phyloP scores from a whole-genome alignment of 1,284 basidiomycete species.

The Sporisorium iseilematis-ciliati region DNA sequence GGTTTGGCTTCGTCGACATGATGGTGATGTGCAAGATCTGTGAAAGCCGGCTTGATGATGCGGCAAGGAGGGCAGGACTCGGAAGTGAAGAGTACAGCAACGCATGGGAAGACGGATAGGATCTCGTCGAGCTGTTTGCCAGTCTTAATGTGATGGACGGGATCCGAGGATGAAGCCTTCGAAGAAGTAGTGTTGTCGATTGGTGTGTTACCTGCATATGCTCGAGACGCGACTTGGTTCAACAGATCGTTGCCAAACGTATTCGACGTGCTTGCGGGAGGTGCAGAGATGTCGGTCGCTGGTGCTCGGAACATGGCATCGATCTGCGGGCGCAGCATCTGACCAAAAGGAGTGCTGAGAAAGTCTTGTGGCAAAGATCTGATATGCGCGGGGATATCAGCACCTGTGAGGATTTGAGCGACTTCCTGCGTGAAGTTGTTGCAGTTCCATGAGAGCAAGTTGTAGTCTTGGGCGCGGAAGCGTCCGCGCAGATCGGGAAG shows the following conservation, averaged over 20 bases:
- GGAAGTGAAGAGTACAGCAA: constrained; percentile 78
- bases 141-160: constrained; percentile 59
- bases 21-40: constrained; percentile 75
- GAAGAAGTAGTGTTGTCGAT: constrained; percentile 68
- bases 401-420: constrained; percentile 64
- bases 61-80: constrained; percentile 77
- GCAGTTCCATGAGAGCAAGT: constrained; percentile 77
- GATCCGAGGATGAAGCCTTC: constrained; percentile 76
- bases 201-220: constrained; percentile 70
- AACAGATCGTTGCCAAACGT: constrained; percentile 20
- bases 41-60: constrained; percentile 77
- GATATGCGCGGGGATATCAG: constrained; percentile 65
- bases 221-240: constrained; percentile 74
- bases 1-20: constrained; percentile 29
- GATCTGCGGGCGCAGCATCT: constrained; percentile 85
- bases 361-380: constrained; percentile 79
- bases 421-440: constrained; percentile 81
- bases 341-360: constrained; percentile 88
- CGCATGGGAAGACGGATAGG: constrained; percentile 72
- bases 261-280: constrained; percentile 1
- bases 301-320: constrained; percentile 72
- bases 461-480: constrained; percentile 82
- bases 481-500: constrained; percentile 79
- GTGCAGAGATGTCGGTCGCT: constrained; percentile 8
- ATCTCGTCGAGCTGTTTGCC: constrained; percentile 49